These are phyloP conservation scores for Panicum miliaceum DNA, from an alignment of 176 grass and related monocot genomes.

Conservation along the genomic window DNA sequence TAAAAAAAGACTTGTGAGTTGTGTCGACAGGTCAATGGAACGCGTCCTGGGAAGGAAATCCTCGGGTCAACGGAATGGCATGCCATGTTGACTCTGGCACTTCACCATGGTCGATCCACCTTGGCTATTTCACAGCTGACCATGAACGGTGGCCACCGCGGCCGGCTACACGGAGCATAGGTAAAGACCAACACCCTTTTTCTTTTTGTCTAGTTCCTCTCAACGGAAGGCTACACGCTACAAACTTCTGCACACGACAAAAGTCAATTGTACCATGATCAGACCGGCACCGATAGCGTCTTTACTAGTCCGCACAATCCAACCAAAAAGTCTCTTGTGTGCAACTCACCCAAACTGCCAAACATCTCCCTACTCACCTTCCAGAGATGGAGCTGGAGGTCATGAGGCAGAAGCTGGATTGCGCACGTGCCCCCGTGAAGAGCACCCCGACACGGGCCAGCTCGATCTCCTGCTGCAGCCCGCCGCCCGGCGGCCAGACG, in stretches of 20 bases:
- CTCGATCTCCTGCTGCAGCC: neutral
- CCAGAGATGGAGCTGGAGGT: constrained; percentile 4
- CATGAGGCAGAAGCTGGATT: constrained; percentile 17
- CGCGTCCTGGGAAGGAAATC: neutral
- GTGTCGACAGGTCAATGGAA: neutral
- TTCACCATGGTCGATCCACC: too few species aligned
- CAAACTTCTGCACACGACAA: too few species aligned
- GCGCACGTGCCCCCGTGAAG: constrained; percentile 14
- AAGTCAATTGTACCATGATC: too few species aligned
- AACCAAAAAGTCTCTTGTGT: too few species aligned
- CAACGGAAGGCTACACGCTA: too few species aligned
- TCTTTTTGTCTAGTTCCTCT: too few species aligned
- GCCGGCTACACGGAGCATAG: too few species aligned
- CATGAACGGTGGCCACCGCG: neutral
- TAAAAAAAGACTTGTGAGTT: too few species aligned
- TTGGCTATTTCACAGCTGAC: neutral
- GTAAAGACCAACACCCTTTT: too few species aligned
- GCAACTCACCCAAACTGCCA: neutral
- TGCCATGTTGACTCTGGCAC: neutral
- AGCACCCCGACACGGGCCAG: constrained; percentile 11
- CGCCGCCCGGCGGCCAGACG: constrained; percentile 11
- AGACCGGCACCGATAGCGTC: too few species aligned
- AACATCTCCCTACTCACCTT: neutral
- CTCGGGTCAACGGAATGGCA: neutral
- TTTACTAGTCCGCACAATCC: too few species aligned